Evolutionary conservation across 1,139 yeast species (phyloP).

Genomic region (Hansenula anomala): DNA sequence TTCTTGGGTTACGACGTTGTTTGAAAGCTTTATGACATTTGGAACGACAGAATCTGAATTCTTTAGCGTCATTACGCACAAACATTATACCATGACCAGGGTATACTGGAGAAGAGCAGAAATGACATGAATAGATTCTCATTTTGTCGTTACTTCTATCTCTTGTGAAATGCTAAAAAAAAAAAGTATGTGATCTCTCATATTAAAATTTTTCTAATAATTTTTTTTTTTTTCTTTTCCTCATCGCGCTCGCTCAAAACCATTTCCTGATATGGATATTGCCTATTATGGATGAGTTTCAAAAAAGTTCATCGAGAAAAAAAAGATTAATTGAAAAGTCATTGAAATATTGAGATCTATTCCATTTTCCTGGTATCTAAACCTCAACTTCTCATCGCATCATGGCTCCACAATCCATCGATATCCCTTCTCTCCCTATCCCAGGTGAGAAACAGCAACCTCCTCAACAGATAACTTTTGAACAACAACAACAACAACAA

Average conservation of each 20-base stretch:
- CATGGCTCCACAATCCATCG: slow-evolving; percentile 32
- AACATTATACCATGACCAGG: slow-evolving; percentile 98
- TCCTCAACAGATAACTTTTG: slow-evolving; percentile 13
- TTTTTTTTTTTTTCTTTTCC: not conserved
- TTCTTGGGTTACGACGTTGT: slow-evolving; percentile 98
- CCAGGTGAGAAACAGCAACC: slow-evolving; percentile 43
- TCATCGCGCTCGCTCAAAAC: not conserved
- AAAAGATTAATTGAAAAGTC: too few species aligned
- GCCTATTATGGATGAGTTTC: not conserved
- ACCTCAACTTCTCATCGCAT: not conserved
- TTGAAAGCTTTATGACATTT: slow-evolving; percentile 97
- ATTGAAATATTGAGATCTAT: too few species aligned
- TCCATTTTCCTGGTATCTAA: too few species aligned
- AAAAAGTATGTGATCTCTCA: too few species aligned
- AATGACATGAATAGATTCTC: slow-evolving; percentile 95
- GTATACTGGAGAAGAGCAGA: slow-evolving; percentile 95
- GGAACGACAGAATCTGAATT: slow-evolving; percentile 94
- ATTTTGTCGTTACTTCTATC: slow-evolving; percentile 32
- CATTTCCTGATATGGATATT: not conserved
- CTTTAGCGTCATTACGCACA: slow-evolving; percentile 97
- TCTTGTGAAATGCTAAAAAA: too few species aligned
- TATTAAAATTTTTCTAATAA: not conserved
- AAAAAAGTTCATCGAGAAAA: not conserved
- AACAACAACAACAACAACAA: slow-evolving; percentile 14
- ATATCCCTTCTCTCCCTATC: slow-evolving; percentile 54